phyloP scores from a whole-genome alignment of 306 rosid species.

The barrel medic (Medicago truncatula) region MtrunA17r5.0-ANR NC_053048.1:44652001-44652500 shows the following conservation, averaged over 20 bases:
- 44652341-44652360: neutral
- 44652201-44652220: slow-evolving; percentile 74
- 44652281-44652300: neutral
- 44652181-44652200: slow-evolving; percentile 80
- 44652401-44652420: neutral
- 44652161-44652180: slow-evolving; percentile 76
- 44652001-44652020: neutral
- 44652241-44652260: slow-evolving; percentile 80
- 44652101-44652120: neutral
- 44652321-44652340: slow-evolving; percentile 8
- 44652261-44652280: slow-evolving; percentile 41
- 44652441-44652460: neutral
- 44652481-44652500: neutral
- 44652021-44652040: slow-evolving; percentile 36
- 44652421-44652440: neutral
- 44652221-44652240: slow-evolving; percentile 66
- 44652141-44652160: slow-evolving; percentile 75
- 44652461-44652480: no score
- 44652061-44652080: no score
- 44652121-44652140: slow-evolving; percentile 73
- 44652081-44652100: neutral
- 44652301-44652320: neutral
- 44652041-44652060: slow-evolving; percentile 2
- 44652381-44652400: slow-evolving; percentile 5
- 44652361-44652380: neutral